These are phyloP conservation scores for Salix dunnii DNA, from an alignment of 345 rosid genomes.

Conservation along the genomic window DNA sequence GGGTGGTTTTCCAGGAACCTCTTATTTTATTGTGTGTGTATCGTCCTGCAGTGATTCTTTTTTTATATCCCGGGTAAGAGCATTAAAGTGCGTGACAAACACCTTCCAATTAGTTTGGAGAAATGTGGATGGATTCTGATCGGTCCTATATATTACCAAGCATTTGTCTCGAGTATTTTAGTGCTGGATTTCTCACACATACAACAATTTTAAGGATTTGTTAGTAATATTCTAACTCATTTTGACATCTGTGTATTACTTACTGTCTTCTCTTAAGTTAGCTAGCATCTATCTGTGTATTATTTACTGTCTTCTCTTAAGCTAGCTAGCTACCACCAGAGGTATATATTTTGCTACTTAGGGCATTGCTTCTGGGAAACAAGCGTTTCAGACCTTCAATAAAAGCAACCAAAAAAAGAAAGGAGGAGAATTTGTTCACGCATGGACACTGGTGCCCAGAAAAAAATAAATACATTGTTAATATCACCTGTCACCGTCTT, in stretches of 20 bases:
- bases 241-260: background rate
- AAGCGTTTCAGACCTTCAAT: background rate
- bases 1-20: background rate
- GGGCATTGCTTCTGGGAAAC: background rate
- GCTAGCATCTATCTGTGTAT: background rate
- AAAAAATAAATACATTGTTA: background rate
- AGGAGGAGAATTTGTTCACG: background rate
- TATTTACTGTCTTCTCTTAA: background rate
- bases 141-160: background rate
- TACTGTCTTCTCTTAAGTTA: background rate
- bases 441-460: background rate
- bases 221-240: background rate
- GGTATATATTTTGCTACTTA: background rate
- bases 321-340: background rate
- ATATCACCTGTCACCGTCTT: background rate
- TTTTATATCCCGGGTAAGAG: background rate
- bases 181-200: background rate
- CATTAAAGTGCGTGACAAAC: conserved; percentile 30
- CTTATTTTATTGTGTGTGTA: background rate
- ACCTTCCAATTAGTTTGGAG: conserved; percentile 43
- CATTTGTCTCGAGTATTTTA: background rate
- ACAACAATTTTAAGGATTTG: background rate
- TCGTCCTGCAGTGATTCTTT: background rate
- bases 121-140: conserved; percentile 20
- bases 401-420: background rate